A percentile compares a stretch with the other conserved stretches of the same genome.
Evolutionary conservation across 2,329 filamentous ascomycete genomes (phyloP).

Genomic region (Alternaria sp.): DNA sequence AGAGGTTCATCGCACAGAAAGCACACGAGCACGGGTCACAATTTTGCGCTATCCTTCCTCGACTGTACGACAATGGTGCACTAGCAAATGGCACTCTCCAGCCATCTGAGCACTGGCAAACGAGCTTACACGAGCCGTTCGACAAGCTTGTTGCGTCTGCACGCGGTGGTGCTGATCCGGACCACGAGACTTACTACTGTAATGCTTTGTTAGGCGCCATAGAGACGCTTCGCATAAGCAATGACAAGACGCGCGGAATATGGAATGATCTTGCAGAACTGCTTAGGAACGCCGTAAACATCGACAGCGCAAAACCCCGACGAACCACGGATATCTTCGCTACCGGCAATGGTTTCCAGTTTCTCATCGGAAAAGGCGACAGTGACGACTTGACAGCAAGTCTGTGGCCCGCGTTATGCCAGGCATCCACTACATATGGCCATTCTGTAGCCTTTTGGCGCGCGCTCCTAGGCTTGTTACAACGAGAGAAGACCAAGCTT

Average conservation of each 20-base stretch:
- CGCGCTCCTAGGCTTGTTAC: constrained; percentile 64
- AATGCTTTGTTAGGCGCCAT: constrained; percentile 43
- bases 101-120: constrained; percentile 41
- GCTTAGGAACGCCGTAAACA: constrained; percentile 28
- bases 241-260: constrained; percentile 31
- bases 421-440: constrained; percentile 71
- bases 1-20: constrained; percentile 74
- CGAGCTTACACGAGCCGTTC: constrained; percentile 71
- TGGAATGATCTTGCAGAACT: constrained; percentile 30
- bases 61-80: constrained; percentile 33
- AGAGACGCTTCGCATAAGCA: constrained; percentile 29
- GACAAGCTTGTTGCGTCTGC: constrained; percentile 57
- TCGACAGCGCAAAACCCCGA: constrained; percentile 1
- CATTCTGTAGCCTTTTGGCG: constrained; percentile 55
- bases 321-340: constrained; percentile 64
- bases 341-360: constrained; percentile 75
- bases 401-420: constrained; percentile 71
- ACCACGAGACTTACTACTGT: constrained; percentile 33
- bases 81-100: constrained; percentile 30
- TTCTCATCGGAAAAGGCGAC: constrained; percentile 69
- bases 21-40: constrained; percentile 43
- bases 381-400: constrained; percentile 59
- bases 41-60: constrained; percentile 43
- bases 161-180: constrained; percentile 17
- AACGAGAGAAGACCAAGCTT: constrained; percentile 65